phyloP scores from a whole-genome alignment of 352 stramenopile species.

The Phytophthora citricola region DNA sequence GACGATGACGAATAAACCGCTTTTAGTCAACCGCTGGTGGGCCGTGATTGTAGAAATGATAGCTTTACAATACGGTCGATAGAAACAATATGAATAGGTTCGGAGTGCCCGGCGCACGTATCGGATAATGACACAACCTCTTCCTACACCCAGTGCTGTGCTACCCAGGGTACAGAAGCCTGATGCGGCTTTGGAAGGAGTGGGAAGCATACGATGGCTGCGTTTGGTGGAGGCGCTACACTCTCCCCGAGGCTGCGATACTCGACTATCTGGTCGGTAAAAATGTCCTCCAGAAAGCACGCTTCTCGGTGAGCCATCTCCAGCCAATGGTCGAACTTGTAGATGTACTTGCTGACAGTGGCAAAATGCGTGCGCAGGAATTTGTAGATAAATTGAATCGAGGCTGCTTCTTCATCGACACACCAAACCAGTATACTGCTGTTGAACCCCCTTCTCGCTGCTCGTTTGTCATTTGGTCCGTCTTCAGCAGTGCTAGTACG shows the following conservation, averaged over 20 bases:
- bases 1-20: constrained; percentile 36
- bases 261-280: constrained; percentile 71
- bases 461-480: constrained; percentile 78
- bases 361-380: constrained; percentile 50
- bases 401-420: constrained; percentile 13
- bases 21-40: neutral
- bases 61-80: constrained; percentile 10
- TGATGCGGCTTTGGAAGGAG: constrained; percentile 81
- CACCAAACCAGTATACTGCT: constrained; percentile 79
- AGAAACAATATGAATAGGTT: constrained; percentile 15
- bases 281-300: constrained; percentile 49
- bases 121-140: neutral
- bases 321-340: constrained; percentile 91
- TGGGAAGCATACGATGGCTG: constrained; percentile 83
- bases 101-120: neutral
- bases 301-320: constrained; percentile 61
- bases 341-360: constrained; percentile 59
- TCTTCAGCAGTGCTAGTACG: constrained; percentile 50
- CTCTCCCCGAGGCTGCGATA: constrained; percentile 57
- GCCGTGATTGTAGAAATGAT: constrained; percentile 9
- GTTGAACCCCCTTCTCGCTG: constrained; percentile 69
- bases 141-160: constrained; percentile 47
- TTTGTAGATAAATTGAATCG: constrained; percentile 42
- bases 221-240: constrained; percentile 26
- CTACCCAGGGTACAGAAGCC: constrained; percentile 54